Conservation (phyloP, 225 moss, liverwort and hornwort species). For the Sphagnum tenellum region DNA sequence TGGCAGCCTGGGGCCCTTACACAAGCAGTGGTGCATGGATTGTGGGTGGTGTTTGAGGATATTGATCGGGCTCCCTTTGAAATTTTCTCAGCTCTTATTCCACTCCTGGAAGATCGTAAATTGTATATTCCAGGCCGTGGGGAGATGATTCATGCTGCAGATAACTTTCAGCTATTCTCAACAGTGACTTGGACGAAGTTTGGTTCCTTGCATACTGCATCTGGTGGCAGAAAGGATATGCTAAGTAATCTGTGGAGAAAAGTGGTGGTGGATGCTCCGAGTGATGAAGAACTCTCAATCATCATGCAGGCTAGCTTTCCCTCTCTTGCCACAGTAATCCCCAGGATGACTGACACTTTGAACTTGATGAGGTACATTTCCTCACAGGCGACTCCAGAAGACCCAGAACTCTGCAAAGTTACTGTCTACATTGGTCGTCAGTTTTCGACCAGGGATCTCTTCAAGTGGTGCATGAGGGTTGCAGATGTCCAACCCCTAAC, state of each 20-base stretch:
- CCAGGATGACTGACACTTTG: conserved; percentile 67
- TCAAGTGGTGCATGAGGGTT: conserved; percentile 81
- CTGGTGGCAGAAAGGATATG: conserved; percentile 61
- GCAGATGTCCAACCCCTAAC: conserved; percentile 40
- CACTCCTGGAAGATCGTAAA: conserved; percentile 89
- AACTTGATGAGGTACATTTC: conserved; percentile 67
- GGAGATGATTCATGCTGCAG: conserved; percentile 88
- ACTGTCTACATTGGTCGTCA: conserved; percentile 75
- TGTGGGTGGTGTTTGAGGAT: conserved; percentile 99
- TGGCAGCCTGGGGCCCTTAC: conserved; percentile 99
- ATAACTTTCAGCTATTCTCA: conserved; percentile 84
- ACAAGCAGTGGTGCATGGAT: conserved; percentile 81
- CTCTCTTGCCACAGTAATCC: conserved; percentile 37
- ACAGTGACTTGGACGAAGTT: conserved; percentile 77
- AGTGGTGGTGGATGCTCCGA: conserved; percentile 84
- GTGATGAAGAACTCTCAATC: conserved; percentile 79
- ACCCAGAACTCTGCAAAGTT: conserved; percentile 34
- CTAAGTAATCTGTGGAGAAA: conserved; percentile 84
- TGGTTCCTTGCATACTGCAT: conserved; percentile 24
- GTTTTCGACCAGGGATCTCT: conserved; percentile 87
- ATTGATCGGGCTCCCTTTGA: conserved; percentile 92
- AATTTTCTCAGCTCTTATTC: conserved; percentile 88
- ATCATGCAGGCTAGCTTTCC: conserved; percentile 73
- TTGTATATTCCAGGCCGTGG: conserved; percentile 93
- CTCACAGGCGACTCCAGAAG: conserved; percentile 42